These are phyloP conservation scores for Phytophthora melonis DNA, from an alignment of 352 stramenopile genomes.

Conservation along the genomic window DNA sequence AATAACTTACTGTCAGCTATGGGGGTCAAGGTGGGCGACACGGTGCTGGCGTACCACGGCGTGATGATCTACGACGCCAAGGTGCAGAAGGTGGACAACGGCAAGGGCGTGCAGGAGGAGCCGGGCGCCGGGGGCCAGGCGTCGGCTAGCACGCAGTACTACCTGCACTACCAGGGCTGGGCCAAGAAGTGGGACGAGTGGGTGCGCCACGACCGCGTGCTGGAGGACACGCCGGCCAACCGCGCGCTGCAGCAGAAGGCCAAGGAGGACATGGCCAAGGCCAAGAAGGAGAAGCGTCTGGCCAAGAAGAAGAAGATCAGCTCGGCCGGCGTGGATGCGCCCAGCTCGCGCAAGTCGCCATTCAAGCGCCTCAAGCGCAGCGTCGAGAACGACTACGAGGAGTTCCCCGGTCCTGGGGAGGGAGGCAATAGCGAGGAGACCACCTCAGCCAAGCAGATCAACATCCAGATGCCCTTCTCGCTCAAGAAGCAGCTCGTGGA, in stretches of 20 bases:
- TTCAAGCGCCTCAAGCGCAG: conserved; percentile 85
- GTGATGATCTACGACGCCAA: conserved; percentile 90
- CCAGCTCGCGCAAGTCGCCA: conserved; percentile 62
- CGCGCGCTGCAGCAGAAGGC: conserved; percentile 65
- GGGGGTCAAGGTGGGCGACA: conserved; percentile 74
- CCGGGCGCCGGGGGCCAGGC: conserved; percentile 16
- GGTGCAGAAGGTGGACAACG: conserved; percentile 85
- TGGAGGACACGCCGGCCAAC: conserved; percentile 73
- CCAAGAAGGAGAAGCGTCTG: conserved; percentile 73
- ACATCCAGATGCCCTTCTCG: conserved; percentile 90
- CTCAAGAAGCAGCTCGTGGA: conserved; percentile 94
- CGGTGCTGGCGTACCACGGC: conserved; percentile 80
- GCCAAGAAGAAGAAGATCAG: conserved; percentile 75
- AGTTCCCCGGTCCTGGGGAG: conserved; percentile 42
- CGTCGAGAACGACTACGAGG: conserved; percentile 72
- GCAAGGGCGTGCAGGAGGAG: conserved; percentile 55
- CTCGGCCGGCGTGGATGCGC: conserved; percentile 60
- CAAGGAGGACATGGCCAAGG: conserved; percentile 49
- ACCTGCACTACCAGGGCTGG: conserved; percentile 93
- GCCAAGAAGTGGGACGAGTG: conserved; percentile 94
- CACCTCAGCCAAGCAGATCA: conserved; percentile 52
- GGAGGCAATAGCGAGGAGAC: neutral
- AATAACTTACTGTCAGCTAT: conserved; percentile 26
- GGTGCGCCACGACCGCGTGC: conserved; percentile 75
- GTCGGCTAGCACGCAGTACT: conserved; percentile 72